phyloP scores from a whole-genome alignment of 495 filamentous ascomycete species.

The Bathelium albidoporum region DNA sequence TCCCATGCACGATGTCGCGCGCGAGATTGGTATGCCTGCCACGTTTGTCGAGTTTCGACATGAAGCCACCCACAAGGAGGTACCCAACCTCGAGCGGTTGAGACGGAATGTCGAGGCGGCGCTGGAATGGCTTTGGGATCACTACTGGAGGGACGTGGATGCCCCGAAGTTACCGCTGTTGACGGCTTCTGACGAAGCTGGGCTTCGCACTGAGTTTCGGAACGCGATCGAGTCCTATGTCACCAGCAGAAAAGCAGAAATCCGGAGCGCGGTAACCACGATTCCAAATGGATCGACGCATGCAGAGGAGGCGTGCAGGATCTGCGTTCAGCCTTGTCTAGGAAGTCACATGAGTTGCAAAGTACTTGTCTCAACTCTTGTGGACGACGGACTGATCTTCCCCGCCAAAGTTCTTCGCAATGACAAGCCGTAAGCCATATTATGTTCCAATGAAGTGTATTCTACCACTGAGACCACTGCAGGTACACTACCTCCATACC shows the following conservation, averaged over 20 bases:
- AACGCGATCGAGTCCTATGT: slow-evolving; percentile 21
- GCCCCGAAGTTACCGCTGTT: not conserved
- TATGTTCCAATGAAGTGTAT: not conserved
- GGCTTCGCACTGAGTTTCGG: slow-evolving; percentile 11
- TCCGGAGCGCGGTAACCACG: not conserved
- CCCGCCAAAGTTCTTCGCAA: slow-evolving; percentile 8
- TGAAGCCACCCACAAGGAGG: slow-evolving; percentile 77
- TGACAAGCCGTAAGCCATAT: slow-evolving; percentile 13
- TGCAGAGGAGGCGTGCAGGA: not conserved
- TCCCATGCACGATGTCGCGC: slow-evolving; percentile 75
- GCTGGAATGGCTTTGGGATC: slow-evolving; percentile 76
- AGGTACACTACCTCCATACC: slow-evolving; percentile 9
- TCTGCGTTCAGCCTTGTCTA: slow-evolving; percentile 1
- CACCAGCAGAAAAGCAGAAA: slow-evolving; percentile 8
- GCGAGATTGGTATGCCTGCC: slow-evolving; percentile 63
- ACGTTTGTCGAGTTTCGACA: slow-evolving; percentile 86
- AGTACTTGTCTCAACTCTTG: slow-evolving; percentile 11
- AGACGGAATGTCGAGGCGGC: slow-evolving; percentile 54
- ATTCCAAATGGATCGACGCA: not conserved
- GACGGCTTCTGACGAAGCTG: not conserved
- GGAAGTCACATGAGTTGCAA: not conserved
- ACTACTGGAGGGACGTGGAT: slow-evolving; percentile 61
- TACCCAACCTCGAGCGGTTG: slow-evolving; percentile 63
- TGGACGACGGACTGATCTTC: slow-evolving; percentile 19
- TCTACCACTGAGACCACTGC: not conserved